Percentiles rank a stretch among this genome's conserved stretches.
Evolutionary conservation across 352 stramenopile species (phyloP).

Genomic region (Globisporangium polare): DNA sequence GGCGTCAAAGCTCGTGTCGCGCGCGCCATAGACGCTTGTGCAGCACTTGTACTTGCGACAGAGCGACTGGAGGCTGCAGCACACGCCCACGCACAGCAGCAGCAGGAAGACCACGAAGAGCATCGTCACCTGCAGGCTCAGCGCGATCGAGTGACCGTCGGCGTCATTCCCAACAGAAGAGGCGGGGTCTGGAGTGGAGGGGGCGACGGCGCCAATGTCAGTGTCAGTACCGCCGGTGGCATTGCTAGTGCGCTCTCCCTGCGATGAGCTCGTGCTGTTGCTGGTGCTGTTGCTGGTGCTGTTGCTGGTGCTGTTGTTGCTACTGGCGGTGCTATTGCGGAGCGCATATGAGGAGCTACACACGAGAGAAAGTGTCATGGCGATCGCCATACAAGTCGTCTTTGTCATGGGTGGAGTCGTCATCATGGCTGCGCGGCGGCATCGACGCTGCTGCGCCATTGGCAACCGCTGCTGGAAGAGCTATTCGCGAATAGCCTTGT

Average conservation of each 20-base stretch:
- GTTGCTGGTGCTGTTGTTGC: neutral
- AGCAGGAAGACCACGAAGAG: slow-evolving; percentile 34
- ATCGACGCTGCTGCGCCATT: slow-evolving; percentile 4
- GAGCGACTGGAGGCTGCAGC: slow-evolving; percentile 32
- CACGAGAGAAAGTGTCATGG: neutral
- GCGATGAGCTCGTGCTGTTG: neutral
- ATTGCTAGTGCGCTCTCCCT: neutral
- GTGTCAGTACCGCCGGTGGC: neutral
- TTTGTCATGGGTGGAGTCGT: neutral
- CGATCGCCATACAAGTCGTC: neutral
- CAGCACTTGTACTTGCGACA: slow-evolving; percentile 28
- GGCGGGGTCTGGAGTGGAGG: neutral
- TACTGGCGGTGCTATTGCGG: neutral
- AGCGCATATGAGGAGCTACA: neutral
- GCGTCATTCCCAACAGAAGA: neutral
- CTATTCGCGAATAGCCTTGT: neutral
- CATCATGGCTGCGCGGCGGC: neutral
- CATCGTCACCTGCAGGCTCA: slow-evolving; percentile 26
- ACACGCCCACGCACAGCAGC: slow-evolving; percentile 24
- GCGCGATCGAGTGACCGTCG: neutral
- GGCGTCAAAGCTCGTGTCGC: slow-evolving; percentile 22
- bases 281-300: neutral
- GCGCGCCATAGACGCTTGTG: neutral
- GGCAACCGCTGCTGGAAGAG: neutral
- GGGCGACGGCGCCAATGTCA: neutral